phyloP scores from a whole-genome alignment of 768 basidiomycete species.

The Phlebiopsis flavidoalba region DNA sequence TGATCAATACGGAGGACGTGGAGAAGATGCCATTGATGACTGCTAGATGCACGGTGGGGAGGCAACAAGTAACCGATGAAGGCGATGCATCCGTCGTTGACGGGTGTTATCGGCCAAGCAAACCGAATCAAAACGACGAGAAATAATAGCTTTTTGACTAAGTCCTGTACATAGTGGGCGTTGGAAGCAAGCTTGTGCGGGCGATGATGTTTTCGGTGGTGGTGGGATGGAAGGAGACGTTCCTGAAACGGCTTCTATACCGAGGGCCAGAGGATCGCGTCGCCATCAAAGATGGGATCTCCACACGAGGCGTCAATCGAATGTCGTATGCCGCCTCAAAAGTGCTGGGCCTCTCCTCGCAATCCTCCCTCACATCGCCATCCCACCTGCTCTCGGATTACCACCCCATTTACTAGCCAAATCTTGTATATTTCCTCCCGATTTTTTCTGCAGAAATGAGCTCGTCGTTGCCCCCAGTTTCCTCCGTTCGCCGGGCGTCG shows the following conservation, averaged over 20 bases:
- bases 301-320: not conserved
- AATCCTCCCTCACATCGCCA: not conserved
- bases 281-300: slow-evolving; percentile 6
- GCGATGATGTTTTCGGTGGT: not conserved
- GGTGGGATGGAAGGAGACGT: not conserved
- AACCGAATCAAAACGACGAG: too few species aligned
- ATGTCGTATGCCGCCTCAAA: not conserved
- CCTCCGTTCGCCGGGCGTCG: slow-evolving; percentile 36
- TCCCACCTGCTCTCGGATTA: not conserved
- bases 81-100: not conserved
- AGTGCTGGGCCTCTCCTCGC: not conserved
- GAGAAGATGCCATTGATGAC: not conserved
- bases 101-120: too few species aligned
- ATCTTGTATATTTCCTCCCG: not conserved
- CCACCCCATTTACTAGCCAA: not conserved
- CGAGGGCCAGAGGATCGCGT: not conserved
- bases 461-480: slow-evolving; percentile 1
- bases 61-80: not conserved
- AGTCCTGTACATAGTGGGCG: too few species aligned
- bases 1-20: not conserved
- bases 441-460: slow-evolving; percentile 2
- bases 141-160: too few species aligned
- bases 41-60: not conserved
- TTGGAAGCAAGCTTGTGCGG: not conserved
- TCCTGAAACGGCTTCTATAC: not conserved